Percentiles rank a stretch among this genome's conserved stretches.
Evolutionary conservation across 306 rosid genomes (phyloP).

Genomic region (Mimosa bimucronata): DNA sequence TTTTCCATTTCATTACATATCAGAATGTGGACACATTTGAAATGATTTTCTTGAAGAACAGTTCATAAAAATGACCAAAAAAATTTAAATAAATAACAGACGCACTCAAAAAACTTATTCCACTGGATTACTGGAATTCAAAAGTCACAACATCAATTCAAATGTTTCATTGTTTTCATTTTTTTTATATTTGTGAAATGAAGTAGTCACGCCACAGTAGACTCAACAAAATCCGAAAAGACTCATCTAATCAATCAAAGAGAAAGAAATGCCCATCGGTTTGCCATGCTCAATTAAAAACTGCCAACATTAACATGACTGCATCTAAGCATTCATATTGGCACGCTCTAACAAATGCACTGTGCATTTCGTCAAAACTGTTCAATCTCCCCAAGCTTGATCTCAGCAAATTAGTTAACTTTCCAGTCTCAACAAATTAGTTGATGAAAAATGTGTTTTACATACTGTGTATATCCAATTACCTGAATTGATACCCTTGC

Average conservation of each 20-base stretch:
- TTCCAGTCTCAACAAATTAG: slow-evolving; percentile 6
- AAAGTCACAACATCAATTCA: neutral
- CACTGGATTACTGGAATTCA: neutral
- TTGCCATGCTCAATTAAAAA: slow-evolving; percentile 12
- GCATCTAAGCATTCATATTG: slow-evolving; percentile 18
- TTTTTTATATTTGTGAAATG: neutral
- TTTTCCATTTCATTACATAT: slow-evolving; percentile 3
- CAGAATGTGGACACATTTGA: neutral
- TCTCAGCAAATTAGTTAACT: slow-evolving; percentile 8
- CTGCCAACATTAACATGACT: slow-evolving; percentile 13
- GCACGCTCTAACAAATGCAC: slow-evolving; percentile 27
- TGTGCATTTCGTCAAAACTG: slow-evolving; percentile 13
- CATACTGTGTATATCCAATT: slow-evolving; percentile 41
- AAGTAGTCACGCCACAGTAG: neutral
- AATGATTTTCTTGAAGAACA: neutral
- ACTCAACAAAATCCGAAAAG: slow-evolving; percentile 21
- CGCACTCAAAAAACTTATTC: neutral
- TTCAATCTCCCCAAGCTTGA: slow-evolving; percentile 6
- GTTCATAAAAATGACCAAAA: neutral
- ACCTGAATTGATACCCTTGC: slow-evolving; percentile 94
- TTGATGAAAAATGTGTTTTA: slow-evolving; percentile 7
- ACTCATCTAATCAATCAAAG: slow-evolving; percentile 13
- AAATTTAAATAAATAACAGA: too few species aligned
- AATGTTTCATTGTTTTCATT: neutral
- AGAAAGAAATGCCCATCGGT: slow-evolving; percentile 14